Percentiles rank a stretch among this genome's conserved stretches.
Evolutionary conservation across 108 stramenopile genomes (phyloP).

Genomic region (Nannochloropsis salina): DNA sequence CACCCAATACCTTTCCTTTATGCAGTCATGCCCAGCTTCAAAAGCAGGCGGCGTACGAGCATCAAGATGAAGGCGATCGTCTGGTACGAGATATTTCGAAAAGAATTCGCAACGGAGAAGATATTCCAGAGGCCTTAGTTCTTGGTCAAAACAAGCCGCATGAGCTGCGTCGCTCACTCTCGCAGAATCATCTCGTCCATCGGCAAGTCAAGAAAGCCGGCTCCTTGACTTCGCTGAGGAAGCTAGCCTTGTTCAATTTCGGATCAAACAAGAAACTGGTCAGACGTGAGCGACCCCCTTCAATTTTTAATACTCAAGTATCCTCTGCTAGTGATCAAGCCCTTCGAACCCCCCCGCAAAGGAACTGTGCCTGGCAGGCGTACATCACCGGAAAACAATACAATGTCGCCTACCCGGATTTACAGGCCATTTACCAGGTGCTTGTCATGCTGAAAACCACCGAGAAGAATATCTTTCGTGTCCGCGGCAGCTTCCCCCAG

Average conservation of each 20-base stretch:
- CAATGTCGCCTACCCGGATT: neutral
- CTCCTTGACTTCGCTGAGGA: neutral
- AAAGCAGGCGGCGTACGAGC: neutral
- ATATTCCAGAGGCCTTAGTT: neutral
- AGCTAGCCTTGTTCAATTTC: neutral
- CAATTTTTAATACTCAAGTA: neutral
- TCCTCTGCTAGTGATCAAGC: neutral
- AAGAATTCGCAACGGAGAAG: neutral
- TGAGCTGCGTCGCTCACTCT: neutral
- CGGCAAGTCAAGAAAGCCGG: neutral
- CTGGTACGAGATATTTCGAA: neutral
- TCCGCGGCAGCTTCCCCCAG: neutral
- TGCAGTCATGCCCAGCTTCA: constrained; percentile 5
- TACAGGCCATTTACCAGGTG: constrained; percentile 11
- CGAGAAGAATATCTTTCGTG: constrained; percentile 18
- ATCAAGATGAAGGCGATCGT: neutral
- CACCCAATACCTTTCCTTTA: neutral
- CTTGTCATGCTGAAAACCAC: neutral
- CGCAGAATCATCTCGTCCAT: neutral
- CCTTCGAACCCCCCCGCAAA: neutral
- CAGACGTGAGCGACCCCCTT: neutral
- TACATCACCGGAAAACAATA: neutral
- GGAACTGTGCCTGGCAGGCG: neutral
- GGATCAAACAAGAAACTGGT: neutral
- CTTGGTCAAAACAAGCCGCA: neutral